Base-by-base conservation (phyloP, 2,329 filamentous ascomycete species). In the Pseudopyrenochaeta lycopersici region DNA sequence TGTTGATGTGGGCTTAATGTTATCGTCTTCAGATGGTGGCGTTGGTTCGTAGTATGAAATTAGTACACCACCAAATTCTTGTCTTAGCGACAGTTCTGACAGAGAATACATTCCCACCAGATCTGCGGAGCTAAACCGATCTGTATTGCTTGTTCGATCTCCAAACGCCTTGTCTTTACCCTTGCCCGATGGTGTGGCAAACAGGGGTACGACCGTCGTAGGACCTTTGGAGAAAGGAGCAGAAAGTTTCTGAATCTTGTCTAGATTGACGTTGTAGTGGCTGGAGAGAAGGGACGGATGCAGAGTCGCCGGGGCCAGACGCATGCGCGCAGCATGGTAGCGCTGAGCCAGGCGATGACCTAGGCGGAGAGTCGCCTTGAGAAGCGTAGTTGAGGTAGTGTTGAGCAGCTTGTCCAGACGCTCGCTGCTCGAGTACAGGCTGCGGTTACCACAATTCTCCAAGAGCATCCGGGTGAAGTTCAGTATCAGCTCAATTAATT, bases 391-490 rank as follows among this genome's bases (percentile, higher is more conserved):
- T 20, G 90, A 93, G 2, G 91, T 94, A 39, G 90, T 94, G 76
- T 97, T 91, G 54, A 99, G 85, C 35, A 99, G 84, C 71, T 93
- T 89, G 72, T 94, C 95, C 56, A 99, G 81, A 67, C 96, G 91
- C 62, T 89, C 84, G 74, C 94, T 98, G 80, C 95, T 99, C 56
- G 90, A 91, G 75, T 98, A 99, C 67, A 99, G 88, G 78, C 93
- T 97, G 64, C 96, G 85, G 72, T 99, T 99, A 54, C 94, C 95
- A 76, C 95, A 99, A 73, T 97, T 95, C 73, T 98, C 92, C 46
- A 98, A 80, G 27, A 99, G 82, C 75, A 96, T 85, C 56, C 89
- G 87, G 18, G 93, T 97, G 76, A 99, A 99, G 64, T 86, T 83
- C 55, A 99, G 81, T 48, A 98, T 84, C 27, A 86, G 83, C 73